Base-by-base conservation (phyloP, 768 basidiomycete species). In the Rhizopogon vesiculosus region DNA sequence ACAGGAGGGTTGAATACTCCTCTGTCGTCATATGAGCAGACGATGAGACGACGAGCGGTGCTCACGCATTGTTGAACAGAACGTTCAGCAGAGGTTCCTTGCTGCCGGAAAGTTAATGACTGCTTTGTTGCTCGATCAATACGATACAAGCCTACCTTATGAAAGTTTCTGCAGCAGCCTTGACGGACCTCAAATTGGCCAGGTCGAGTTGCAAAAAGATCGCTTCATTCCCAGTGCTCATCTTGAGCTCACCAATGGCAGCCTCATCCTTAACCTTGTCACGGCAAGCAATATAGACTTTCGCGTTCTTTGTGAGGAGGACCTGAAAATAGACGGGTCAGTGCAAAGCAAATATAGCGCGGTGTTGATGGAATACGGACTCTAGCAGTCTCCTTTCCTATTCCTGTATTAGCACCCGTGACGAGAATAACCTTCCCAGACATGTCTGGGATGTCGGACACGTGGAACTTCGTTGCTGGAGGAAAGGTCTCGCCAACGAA, bases 271-370 rank as follows among this genome's bases (percentile, higher is more conserved):
- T 82, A 16, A 62, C 62, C 49, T 69, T 49, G 52, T 63, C 72
- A 5, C 81, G 71, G 15, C 71, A 66, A 0, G 76, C 78, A 25
- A 83, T 57, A 58, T 82, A 84, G 1, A 84, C 81, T 46, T 74
- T 79, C 6, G 80, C 81, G 56, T 78, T 74, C 55, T 76, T 75
- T 1, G 56, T 53, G 3, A 82, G 69, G 18, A 81, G 66, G 12
- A 66, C 73, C 76, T 78, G 29, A 38, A 8, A 25, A 28, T 33
- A 5, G 12, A 8, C n/a, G 22, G 5, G 35, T 52, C 29, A 35
- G 29, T 33, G 16, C 6, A 6, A 12, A 15, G 25, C 25, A 9
- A 31, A 40, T 18, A 19, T 18, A 19, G 12, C 35, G 35, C n/a
- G n/a, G 8, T 43, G 29, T 22, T 13, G 7, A 31, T 19, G 19